Base-by-base conservation (phyloP, 805 yeast genomes). In the Yamadazyma philogaea region DNA sequence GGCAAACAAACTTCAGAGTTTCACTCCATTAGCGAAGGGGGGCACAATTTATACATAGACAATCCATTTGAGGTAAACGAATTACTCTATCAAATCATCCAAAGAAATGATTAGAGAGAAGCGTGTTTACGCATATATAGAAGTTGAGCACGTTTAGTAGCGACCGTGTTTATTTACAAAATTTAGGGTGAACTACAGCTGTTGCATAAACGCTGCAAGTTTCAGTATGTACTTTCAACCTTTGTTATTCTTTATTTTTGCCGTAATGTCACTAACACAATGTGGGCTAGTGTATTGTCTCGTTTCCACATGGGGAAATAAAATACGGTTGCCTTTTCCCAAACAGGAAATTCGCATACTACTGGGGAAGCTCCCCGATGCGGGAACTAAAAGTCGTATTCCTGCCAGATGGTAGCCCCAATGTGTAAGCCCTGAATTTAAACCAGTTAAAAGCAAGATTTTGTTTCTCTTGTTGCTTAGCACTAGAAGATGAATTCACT, bases 1-100 rank as follows among this genome's bases (percentile, higher is more conserved):
- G 34, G 40, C 7, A 41, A 40, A 28, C 48, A 48, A n/a, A 49
- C 49, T 17, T 56, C 62, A 8, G 47, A 50, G 11, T 57, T 63
- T 34, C 46, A 57, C 42, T 53, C 47, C 26, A 47, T 65, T 6
- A 48, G 56, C 2, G 70, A 68, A 42, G 72, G 74, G 8, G 75
- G 75, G 1, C 75, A 70, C 51, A 70, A 70, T 44, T 55, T 70
- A 39, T 70, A 70, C 45, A 63, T 70, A 26, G 75, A 70, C 47
- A 70, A 70, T 44, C 75, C 75, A 14, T 68, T 68, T 42, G 73
- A 70, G 11, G 63, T 70, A 12, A 68, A 70, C 46, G 43, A 51
- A 14, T 39, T 59, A 6, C 43, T 68, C 28, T 39, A 44, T 32
- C 47, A 52, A 7, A 52, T 56, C 30, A 37, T 45, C 18, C 40